phyloP scores from a whole-genome alignment of 768 basidiomycete genomes.

The Astraeus odoratus region DNA sequence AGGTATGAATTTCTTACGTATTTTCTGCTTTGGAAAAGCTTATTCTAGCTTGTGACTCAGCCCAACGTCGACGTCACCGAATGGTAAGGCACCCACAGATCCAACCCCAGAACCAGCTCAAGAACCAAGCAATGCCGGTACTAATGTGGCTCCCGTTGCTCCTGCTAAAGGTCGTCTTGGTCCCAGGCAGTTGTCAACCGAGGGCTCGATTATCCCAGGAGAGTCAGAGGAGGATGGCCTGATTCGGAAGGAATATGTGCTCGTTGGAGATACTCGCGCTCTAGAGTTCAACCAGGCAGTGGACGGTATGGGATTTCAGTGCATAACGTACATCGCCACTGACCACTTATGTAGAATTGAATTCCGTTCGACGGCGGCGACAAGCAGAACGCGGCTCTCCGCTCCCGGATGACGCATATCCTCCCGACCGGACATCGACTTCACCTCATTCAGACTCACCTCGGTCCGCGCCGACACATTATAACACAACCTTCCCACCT shows the following conservation, averaged over 20 bases:
- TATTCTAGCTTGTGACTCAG: too few species aligned
- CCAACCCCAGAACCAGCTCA: conserved; percentile 3
- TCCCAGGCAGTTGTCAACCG: conserved; percentile 36
- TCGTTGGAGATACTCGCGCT: conserved; percentile 83
- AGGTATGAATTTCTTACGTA: conserved; percentile 17
- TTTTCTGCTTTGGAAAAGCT: too few species aligned
- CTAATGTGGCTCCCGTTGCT: conserved; percentile 1
- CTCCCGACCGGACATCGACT: conserved; percentile 29
- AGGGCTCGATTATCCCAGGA: conserved; percentile 68
- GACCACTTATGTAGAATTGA: conserved; percentile 47
- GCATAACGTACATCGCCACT: conserved; percentile 8
- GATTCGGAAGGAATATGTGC: conserved; percentile 83
- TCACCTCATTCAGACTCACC: conserved; percentile 20
- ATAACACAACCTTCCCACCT: conserved; percentile 61
- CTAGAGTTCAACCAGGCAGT: conserved; percentile 90
- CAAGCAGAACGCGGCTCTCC: conserved; percentile 53
- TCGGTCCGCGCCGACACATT: conserved; percentile 13
- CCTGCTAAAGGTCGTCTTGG: conserved; percentile 8
- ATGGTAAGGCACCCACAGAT: conserved; percentile 10
- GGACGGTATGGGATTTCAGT: conserved; percentile 55
- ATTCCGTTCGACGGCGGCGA: conserved; percentile 48
- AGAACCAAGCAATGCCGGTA: conserved; percentile 10
- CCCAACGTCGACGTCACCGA: conserved; percentile 14
- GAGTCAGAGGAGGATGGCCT: conserved; percentile 81
- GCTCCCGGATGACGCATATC: conserved; percentile 37